Evolutionary conservation across 805 yeast genomes (phyloP), one percentile per base, ranked within the genome.

Genomic region (Hanseniaspora lachancei): DNA sequence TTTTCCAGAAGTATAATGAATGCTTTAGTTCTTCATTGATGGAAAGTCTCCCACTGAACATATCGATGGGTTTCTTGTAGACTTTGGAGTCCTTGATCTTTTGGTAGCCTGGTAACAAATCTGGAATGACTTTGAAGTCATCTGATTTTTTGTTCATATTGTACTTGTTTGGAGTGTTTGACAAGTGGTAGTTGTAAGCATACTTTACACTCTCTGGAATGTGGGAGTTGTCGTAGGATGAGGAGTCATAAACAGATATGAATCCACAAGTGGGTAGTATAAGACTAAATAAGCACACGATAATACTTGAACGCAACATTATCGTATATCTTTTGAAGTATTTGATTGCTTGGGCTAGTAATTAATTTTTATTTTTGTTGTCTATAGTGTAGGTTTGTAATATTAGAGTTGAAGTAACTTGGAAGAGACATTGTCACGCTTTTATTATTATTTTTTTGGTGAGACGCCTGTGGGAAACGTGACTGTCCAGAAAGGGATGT

Each of bases 1-100:
- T 82, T 63, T 78, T 79, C 95, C 95, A 86, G 65, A 86, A 89
- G 18, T 13, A 50, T 64, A 84, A 89, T 62, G 86, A 75, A 61
- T 77, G 74, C 34, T 83, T 80, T 41, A 76, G 69, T 58, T 75
- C 74, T 41, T 74, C 78, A 2, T 75, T 70, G 57, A 83, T 68
- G 57, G 80, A 80, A 12, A 87, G 62, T 59, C 82, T 84, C 2
- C 95, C 87, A 3, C 87, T 78, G 65, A 74, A 75, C 84, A 81
- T 81, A 47, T 61, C 62, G 6, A 18, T 23, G 4, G 57, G 57
- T 27, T 48, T 48, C 10, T 20, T 43, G 72, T 65, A 12, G 79
- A 81, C 7, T 69, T 63, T n/a, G 68, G 69, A 3, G 62, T 59
- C 16, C 63, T 42, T 16, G 34, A 50, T n/a, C 49, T 57, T 53